Evolutionary conservation across 768 basidiomycete genomes (phyloP), one percentile per base, ranked within the genome.

Genomic region (Sistotremastrum niveocremeum): DNA sequence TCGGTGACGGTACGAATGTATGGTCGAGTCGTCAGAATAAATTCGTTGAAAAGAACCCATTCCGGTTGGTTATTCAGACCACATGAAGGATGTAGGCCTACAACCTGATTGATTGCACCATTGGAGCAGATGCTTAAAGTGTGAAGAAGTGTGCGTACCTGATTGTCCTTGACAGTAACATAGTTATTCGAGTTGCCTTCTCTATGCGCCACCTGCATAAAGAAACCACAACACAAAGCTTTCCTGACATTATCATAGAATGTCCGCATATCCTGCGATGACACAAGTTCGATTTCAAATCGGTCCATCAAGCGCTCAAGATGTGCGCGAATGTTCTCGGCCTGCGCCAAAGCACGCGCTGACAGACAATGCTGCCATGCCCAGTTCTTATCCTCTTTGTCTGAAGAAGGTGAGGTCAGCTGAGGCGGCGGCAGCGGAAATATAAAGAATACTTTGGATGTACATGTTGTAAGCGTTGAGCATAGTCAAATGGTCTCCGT

Each of bases 1-100:
- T 70, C 68, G 4, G 71, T 70, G 7, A 68, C 66, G 2, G 69
- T 72, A 4, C 71, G 63, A 50, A 73, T 68, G 51, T 65, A 73
- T 58, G 57, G 53, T 41, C 52, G 49, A 3, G 67, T 68, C 3
- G 71, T 73, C 44, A 72, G 56, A 2, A 71, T 70, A 52, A 73
- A 73, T 53, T 71, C 69, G 56, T 69, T 65, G 54, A 64, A 66
- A 0, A 63, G 32, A 7, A 69, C 68, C 68, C 66, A 68, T 54
- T 67, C 65, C 8, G 70, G 70, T 20, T 61, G 65, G 12, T 63
- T 60, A 48, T 68, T 66, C 3, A 72, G 56, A 34, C 70, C 69
- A 42, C 65, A 67, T 29, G 63, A 64, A 30, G 69, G 61, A 52
- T 72, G 70, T 37, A 72, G 52, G 7, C 61, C 56, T 30, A 70